Base-by-base conservation (phyloP, 768 basidiomycete species). In the Boletus sp. region DNA sequence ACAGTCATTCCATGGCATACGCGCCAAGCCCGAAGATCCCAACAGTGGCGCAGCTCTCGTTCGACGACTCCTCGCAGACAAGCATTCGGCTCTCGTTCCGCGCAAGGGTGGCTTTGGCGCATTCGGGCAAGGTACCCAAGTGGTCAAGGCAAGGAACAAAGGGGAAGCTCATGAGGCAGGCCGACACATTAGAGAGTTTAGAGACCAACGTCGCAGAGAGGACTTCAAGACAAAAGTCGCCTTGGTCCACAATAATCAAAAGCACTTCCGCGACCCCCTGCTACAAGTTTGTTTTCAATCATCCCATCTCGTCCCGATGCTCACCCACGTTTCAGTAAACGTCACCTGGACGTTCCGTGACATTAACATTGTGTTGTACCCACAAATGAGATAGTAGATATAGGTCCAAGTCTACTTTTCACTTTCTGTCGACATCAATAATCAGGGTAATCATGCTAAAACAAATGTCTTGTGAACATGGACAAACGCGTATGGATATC, bases 141-240 rank as follows among this genome's bases (percentile, higher is more conserved):
- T 94, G 10, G 81, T 98, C 56, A 91, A 87, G 69, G 96, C 93
- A 21, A 79, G 93, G 48, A 98, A 98, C 74, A 80, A 80, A n/a
- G 97, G 97, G 2, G 96, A 98, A 74, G 97, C 97, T 14, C 82
- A 82, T 59, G 88, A 98, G 70, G 96, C 96, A 21, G 92, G 87
- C 14, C 80, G 91, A 43, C 91, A 95, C 71, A 81, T 91, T 1
- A 78, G 84, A 51, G 88, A 93, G 64, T 90, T 88, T 74, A 78
- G 88, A 57, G 95, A 97, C 67, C 84, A 89, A 67, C 82, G 77
- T 62, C 77, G 83, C 47, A 80, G 82, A 55, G 89, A 96, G 66
- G 82, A 87, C 34, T 93, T 93, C 79, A 92, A 85, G 74, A 93
- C 92, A 7, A 84, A 80, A 56, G 81, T 96, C 13, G 92, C 74